A percentile compares a stretch with the other conserved stretches of the same genome.
These are phyloP conservation scores for Lepidium africanum DNA, from an alignment of 345 rosid species.

Conservation along the genomic window DNA sequence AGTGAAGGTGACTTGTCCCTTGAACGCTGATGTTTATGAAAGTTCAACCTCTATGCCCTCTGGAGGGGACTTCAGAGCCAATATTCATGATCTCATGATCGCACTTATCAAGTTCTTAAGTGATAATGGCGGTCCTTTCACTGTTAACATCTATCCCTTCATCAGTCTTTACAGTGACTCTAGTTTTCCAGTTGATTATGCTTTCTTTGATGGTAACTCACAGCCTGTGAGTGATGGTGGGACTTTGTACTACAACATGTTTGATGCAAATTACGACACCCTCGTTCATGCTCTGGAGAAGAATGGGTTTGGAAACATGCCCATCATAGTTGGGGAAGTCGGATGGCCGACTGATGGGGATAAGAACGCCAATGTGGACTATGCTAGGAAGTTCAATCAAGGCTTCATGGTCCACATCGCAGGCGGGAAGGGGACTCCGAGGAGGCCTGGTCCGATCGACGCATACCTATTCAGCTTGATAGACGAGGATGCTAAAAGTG, in stretches of 20 bases:
- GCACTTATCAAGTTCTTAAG: constrained; percentile 66
- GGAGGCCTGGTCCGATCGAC: constrained; percentile 64
- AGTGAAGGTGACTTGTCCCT: constrained; percentile 78
- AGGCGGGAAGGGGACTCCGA: constrained; percentile 82
- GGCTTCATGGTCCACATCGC: constrained; percentile 68
- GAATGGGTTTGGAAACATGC: constrained; percentile 72
- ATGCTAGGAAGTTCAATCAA: constrained; percentile 81
- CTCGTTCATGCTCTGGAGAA: constrained; percentile 72
- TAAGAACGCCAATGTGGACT: constrained; percentile 53
- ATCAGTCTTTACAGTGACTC: constrained; percentile 72
- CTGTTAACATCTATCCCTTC: constrained; percentile 90
- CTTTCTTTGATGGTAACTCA: constrained; percentile 74
- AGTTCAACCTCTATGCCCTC: constrained; percentile 46
- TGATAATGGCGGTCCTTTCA: constrained; percentile 59
- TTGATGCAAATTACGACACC: constrained; percentile 88
- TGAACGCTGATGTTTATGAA: constrained; percentile 78
- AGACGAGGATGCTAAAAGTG: constrained; percentile 83
- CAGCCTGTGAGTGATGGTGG: constrained; percentile 69
- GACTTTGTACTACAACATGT: constrained; percentile 56
- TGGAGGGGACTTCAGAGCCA: constrained; percentile 83
- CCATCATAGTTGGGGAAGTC: constrained; percentile 74
- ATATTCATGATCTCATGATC: constrained; percentile 70
- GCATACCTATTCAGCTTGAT: constrained; percentile 71
- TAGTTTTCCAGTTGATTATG: constrained; percentile 78
- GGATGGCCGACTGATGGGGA: constrained; percentile 99